These are phyloP conservation scores for Marsdenia floribunda DNA, from an alignment of 257 asterid species.

Conservation along the genomic window DNA sequence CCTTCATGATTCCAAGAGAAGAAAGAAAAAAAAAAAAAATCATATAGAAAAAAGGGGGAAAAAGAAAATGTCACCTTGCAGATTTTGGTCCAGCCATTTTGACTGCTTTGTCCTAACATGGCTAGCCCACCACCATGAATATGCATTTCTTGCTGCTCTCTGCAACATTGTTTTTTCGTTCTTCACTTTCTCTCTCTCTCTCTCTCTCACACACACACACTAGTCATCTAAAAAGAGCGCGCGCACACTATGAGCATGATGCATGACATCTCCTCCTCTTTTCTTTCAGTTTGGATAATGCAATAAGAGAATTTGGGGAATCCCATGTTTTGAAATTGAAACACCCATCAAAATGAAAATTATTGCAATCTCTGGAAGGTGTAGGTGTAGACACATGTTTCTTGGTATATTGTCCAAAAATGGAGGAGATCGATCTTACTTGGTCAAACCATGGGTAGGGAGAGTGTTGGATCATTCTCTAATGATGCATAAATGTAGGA, in stretches of 20 bases:
- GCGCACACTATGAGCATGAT: background rate
- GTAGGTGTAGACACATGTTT: background rate
- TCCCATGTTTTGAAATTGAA: conserved; percentile 1
- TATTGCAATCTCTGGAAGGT: background rate
- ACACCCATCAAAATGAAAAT: conserved; percentile 8
- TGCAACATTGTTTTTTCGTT: conserved; percentile 32
- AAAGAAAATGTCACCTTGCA: conserved; percentile 29
- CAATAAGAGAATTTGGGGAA: conserved; percentile 1
- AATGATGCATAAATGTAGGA: conserved; percentile 38
- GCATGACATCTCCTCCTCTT: background rate
- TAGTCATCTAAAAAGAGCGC: background rate
- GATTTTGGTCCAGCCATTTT: conserved; percentile 47
- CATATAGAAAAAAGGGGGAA: too few species aligned
- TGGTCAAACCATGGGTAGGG: conserved; percentile 20
- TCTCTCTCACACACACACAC: too few species aligned
- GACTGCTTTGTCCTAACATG: conserved; percentile 52
- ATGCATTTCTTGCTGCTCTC: conserved; percentile 51
- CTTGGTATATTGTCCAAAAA: conserved; percentile 23
- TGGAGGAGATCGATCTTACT: conserved; percentile 16
- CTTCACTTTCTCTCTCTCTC: background rate
- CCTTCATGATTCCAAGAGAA: background rate
- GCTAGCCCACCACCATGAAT: conserved; percentile 65
- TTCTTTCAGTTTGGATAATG: background rate
- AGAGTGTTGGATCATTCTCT: conserved; percentile 13
- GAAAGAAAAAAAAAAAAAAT: too few species aligned